Percentiles rank a stretch among this genome's conserved stretches.
phyloP scores from a whole-genome alignment of 345 rosid species.

The Cardamine chenopodiifolia region DNA sequence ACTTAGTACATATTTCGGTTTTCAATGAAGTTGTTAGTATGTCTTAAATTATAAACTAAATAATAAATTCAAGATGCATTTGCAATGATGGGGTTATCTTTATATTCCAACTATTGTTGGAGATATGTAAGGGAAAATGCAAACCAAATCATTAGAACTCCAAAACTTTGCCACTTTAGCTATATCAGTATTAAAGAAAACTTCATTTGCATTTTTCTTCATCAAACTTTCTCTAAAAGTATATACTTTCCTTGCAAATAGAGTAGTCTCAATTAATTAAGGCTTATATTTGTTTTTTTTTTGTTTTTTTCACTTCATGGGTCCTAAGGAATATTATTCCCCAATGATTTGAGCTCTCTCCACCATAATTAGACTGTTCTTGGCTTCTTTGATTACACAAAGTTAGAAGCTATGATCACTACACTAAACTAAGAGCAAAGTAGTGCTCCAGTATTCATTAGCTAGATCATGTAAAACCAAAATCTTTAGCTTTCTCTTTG shows the following conservation, averaged over 20 bases:
- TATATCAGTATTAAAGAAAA: slow-evolving; percentile 32
- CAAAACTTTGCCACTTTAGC: slow-evolving; percentile 41
- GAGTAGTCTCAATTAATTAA: slow-evolving; percentile 38
- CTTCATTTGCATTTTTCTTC: slow-evolving; percentile 33
- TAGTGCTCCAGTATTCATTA: slow-evolving; percentile 33
- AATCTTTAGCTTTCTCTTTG: slow-evolving; percentile 18
- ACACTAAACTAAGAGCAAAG: slow-evolving; percentile 35
- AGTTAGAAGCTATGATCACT: slow-evolving; percentile 35
- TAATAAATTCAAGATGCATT: background rate
- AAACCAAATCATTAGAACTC: slow-evolving; percentile 43
- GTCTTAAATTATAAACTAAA: slow-evolving; percentile 5
- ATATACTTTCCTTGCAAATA: slow-evolving; percentile 45
- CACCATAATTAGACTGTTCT: slow-evolving; percentile 17
- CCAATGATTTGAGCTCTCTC: slow-evolving; percentile 47
- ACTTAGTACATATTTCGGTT: slow-evolving; percentile 1
- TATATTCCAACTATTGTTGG: slow-evolving; percentile 32
- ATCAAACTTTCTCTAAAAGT: slow-evolving; percentile 36
- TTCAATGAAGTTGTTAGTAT: slow-evolving; percentile 12
- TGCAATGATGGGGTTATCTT: slow-evolving; percentile 35
- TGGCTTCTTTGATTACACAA: slow-evolving; percentile 35
- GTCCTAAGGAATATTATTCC: slow-evolving; percentile 43
- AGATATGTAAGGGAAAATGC: slow-evolving; percentile 41
- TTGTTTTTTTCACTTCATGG: slow-evolving; percentile 20
- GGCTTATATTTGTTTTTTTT: slow-evolving; percentile 21
- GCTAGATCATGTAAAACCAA: slow-evolving; percentile 31